Conservation (phyloP, 257 asterid genomes). For the Eustoma russellianum region DNA sequence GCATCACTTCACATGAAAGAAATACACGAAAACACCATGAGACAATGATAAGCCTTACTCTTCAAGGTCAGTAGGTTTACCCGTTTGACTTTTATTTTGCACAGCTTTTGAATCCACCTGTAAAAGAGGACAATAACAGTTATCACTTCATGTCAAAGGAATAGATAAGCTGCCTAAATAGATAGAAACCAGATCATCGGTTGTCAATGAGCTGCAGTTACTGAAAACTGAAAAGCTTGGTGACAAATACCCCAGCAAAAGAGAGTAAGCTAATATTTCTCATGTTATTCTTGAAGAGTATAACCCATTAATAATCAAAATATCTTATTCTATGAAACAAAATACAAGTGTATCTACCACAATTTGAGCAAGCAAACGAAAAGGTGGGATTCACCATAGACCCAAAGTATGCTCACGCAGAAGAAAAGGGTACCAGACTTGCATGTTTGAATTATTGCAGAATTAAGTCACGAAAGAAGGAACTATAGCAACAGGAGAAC, state of each 20-base stretch:
- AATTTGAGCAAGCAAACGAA: too few species aligned
- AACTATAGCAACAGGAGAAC: not conserved
- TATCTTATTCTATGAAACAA: too few species aligned
- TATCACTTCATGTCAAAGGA: constrained; percentile 2
- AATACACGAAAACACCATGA: constrained; percentile 8
- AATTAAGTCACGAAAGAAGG: not conserved
- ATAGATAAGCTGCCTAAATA: not conserved
- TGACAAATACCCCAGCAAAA: too few species aligned
- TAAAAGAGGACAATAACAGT: constrained; percentile 13
- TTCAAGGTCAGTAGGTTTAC: constrained; percentile 53
- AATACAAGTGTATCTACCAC: too few species aligned
- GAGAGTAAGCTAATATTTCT: too few species aligned
- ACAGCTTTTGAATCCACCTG: constrained; percentile 47
- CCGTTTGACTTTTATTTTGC: constrained; percentile 25
- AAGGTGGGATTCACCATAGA: too few species aligned
- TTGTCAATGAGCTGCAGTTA: not conserved
- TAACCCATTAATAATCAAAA: too few species aligned
- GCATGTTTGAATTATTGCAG: not conserved
- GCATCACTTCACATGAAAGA: too few species aligned
- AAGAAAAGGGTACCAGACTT: constrained; percentile 28
- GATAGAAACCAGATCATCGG: not conserved
- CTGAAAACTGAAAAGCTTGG: not conserved
- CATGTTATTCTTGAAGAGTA: too few species aligned
- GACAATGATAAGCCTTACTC: constrained; percentile 35
- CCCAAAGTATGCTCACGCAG: too few species aligned